These are phyloP conservation scores for Magnaporthiopsis poae DNA, from an alignment of 2,329 filamentous ascomycete species.

Conservation along the genomic window DNA sequence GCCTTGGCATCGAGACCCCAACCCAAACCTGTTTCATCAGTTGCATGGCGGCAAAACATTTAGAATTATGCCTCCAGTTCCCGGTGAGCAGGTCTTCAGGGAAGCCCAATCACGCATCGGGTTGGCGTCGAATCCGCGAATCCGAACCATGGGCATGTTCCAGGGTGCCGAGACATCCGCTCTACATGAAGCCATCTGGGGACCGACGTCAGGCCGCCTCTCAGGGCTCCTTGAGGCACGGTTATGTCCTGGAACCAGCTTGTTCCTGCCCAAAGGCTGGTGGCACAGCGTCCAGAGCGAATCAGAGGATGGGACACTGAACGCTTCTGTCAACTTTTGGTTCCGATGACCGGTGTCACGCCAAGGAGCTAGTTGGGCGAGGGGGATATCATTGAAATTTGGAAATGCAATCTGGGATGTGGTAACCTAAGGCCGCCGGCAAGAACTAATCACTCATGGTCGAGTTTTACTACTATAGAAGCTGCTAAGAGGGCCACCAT, in stretches of 20 bases:
- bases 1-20: constrained; percentile 83
- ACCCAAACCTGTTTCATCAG: constrained; percentile 86
- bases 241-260: constrained; percentile 55
- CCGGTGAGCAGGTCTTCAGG: constrained; percentile 56
- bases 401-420: neutral
- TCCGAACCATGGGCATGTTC: constrained; percentile 89
- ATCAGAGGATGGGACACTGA: constrained; percentile 23
- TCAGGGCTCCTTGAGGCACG: constrained; percentile 38
- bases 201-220: constrained; percentile 17
- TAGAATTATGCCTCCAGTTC: constrained; percentile 56
- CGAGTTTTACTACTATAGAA: no score
- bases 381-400: neutral
- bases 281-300: constrained; percentile 72
- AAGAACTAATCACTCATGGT: no score
- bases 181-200: constrained; percentile 66
- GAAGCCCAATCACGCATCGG: constrained; percentile 34
- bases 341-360: constrained; percentile 46
- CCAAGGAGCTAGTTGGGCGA: no score
- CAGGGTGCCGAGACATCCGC: constrained; percentile 57
- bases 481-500: neutral
- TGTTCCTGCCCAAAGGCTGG: constrained; percentile 77
- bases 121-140: constrained; percentile 29
- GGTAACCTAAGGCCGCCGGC: neutral
- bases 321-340: constrained; percentile 63
- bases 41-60: constrained; percentile 63